These are phyloP conservation scores for Euphorbia peplus DNA, from an alignment of 345 rosid species.

Conservation along the genomic window DNA sequence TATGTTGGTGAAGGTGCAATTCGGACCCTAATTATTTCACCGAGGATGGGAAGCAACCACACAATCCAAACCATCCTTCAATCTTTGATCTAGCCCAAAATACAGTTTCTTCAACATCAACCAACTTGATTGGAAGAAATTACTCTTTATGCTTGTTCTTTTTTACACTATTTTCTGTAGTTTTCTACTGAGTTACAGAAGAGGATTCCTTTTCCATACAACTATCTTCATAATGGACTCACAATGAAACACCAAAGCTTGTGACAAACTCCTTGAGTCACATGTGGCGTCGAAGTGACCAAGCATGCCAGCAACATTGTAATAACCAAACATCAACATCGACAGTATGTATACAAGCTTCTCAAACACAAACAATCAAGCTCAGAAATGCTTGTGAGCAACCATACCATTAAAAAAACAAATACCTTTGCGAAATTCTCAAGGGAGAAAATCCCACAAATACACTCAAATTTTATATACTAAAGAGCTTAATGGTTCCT, in stretches of 20 bases:
- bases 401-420: not conserved
- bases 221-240: not conserved
- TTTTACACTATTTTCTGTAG: not conserved
- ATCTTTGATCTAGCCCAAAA: not conserved
- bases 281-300: too few relatives aligned
- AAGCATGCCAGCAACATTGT: not conserved
- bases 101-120: not conserved
- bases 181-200: not conserved
- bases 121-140: not conserved
- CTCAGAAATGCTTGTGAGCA: not conserved
- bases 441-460: not conserved
- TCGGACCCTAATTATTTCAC: not conserved
- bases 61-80: not conserved
- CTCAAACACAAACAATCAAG: not conserved
- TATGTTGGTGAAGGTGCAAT: slow-evolving; percentile 6
- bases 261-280: too few relatives aligned
- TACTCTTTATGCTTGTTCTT: not conserved
- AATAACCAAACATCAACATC: not conserved
- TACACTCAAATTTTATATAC: not conserved
- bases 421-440: not conserved
- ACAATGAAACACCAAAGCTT: not conserved
- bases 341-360: not conserved
- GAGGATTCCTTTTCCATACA: not conserved
- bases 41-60: not conserved
- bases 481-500: not conserved